Conservation (phyloP, 495 filamentous ascomycete species). For the Staphylotrichum tortipilum region DNA sequence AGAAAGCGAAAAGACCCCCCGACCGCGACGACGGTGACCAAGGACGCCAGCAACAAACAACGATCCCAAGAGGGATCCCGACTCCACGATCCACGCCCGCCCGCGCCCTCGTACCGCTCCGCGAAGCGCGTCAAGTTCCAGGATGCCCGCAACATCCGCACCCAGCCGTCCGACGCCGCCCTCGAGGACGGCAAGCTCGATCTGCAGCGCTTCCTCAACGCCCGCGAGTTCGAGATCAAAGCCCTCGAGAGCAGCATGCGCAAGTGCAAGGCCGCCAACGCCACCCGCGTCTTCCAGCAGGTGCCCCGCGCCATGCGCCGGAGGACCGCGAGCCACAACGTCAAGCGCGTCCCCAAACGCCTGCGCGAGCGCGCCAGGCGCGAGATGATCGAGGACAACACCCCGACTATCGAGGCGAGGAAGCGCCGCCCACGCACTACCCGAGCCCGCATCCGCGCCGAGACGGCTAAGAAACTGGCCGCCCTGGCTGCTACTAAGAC, state of each 20-base stretch:
- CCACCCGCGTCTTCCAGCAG: slow-evolving; percentile 75
- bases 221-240: slow-evolving; percentile 80
- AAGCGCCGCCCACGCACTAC: slow-evolving; percentile 62
- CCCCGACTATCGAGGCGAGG: slow-evolving; percentile 66
- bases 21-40: slow-evolving; percentile 1
- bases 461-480: slow-evolving; percentile 67
- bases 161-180: slow-evolving; percentile 61
- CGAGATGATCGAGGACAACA: slow-evolving; percentile 91
- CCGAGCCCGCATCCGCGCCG: slow-evolving; percentile 63
- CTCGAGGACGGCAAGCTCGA: slow-evolving; percentile 72
- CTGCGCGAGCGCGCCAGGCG: slow-evolving; percentile 59
- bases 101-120: slow-evolving; percentile 6
- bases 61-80: no score
- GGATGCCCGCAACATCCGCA: slow-evolving; percentile 63
- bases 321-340: slow-evolving; percentile 89
- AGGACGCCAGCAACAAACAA: slow-evolving; percentile 7
- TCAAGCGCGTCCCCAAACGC: slow-evolving; percentile 77
- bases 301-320: slow-evolving; percentile 77
- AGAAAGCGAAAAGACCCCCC: slow-evolving; percentile 20
- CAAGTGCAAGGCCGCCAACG: slow-evolving; percentile 56
- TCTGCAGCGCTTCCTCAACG: slow-evolving; percentile 68
- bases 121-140: slow-evolving; percentile 53
- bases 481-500: slow-evolving; percentile 52
- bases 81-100: not conserved
- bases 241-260: slow-evolving; percentile 73